Evolutionary conservation across 176 grass and related monocot species (phyloP).

Genomic region (Dactylis glomerata): DNA sequence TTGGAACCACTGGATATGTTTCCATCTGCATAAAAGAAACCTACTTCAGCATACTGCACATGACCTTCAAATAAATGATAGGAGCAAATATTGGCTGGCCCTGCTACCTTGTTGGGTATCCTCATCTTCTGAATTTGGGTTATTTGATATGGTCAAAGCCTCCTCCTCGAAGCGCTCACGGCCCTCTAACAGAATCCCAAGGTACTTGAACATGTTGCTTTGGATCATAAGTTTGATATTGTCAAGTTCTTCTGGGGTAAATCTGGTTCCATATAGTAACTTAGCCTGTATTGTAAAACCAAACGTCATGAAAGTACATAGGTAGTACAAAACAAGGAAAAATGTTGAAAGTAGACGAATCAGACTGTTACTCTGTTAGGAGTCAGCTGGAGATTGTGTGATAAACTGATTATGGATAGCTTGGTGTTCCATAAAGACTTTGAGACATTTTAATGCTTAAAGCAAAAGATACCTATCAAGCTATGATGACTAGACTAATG

Average conservation of each 20-base stretch:
- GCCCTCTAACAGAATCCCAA: constrained; percentile 85
- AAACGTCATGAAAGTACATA: constrained; percentile 18
- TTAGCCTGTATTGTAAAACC: constrained; percentile 62
- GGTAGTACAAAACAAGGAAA: constrained; percentile 13
- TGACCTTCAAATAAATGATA: neutral
- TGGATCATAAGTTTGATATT: constrained; percentile 94
- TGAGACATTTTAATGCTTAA: neutral
- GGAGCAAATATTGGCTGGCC: constrained; percentile 1
- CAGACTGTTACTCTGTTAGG: neutral
- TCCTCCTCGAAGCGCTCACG: constrained; percentile 98
- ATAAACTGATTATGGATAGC: neutral
- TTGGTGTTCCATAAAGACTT: neutral
- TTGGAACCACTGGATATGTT: constrained; percentile 30
- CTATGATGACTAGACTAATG: constrained; percentile 13
- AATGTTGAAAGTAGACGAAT: neutral
- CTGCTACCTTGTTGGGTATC: constrained; percentile 43
- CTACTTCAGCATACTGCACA: constrained; percentile 16
- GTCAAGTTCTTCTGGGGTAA: constrained; percentile 79
- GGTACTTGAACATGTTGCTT: constrained; percentile 97
- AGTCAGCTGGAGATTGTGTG: neutral
- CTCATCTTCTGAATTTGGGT: constrained; percentile 29
- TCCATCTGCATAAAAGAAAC: constrained; percentile 45
- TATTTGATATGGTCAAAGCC: constrained; percentile 45
- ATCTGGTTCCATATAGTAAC: constrained; percentile 71
- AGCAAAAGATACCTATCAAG: neutral